Conservation (phyloP, 1,284 basidiomycete species). For the Sanghuangporus baumii region DNA sequence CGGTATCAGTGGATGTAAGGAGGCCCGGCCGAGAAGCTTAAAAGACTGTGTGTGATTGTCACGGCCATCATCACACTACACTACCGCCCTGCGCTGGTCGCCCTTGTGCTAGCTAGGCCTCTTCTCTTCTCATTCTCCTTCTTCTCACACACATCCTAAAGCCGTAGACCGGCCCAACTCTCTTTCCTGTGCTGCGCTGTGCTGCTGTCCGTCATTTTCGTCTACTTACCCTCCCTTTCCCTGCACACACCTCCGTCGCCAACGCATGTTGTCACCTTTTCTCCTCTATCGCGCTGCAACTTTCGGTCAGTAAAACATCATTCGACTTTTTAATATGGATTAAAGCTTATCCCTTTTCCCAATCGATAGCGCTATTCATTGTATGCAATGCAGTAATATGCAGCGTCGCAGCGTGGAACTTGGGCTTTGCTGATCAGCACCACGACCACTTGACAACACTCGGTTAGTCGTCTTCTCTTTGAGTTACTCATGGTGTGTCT, state of each 20-base stretch:
- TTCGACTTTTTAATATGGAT: not conserved
- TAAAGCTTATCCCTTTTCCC: not conserved
- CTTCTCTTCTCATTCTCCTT: not conserved
- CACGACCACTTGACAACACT: conserved; percentile 21
- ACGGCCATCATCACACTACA: not conserved
- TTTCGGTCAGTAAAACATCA: conserved; percentile 38
- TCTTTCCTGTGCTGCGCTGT: conserved; percentile 14
- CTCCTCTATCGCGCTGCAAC: conserved; percentile 20
- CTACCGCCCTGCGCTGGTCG: not conserved
- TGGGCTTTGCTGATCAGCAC: conserved; percentile 36
- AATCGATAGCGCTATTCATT: conserved; percentile 47
- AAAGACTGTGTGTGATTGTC: not conserved
- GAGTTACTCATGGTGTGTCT: not conserved
- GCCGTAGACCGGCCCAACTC: conserved; percentile 29
- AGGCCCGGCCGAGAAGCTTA: not conserved
- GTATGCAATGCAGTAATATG: conserved; percentile 60
- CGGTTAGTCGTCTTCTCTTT: conserved; percentile 29
- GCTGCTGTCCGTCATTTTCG: not conserved
- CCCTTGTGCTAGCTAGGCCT: too few relatives aligned
- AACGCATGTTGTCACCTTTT: conserved; percentile 29
- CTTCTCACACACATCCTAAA: conserved; percentile 12
- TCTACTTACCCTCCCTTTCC: conserved; percentile 22
- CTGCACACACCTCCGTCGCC: conserved; percentile 4
- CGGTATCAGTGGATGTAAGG: too few relatives aligned
- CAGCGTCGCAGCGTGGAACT: conserved; percentile 66